Evolutionary conservation across 2,329 filamentous ascomycete species (phyloP).

Genomic region (Fusarium burgessii): DNA sequence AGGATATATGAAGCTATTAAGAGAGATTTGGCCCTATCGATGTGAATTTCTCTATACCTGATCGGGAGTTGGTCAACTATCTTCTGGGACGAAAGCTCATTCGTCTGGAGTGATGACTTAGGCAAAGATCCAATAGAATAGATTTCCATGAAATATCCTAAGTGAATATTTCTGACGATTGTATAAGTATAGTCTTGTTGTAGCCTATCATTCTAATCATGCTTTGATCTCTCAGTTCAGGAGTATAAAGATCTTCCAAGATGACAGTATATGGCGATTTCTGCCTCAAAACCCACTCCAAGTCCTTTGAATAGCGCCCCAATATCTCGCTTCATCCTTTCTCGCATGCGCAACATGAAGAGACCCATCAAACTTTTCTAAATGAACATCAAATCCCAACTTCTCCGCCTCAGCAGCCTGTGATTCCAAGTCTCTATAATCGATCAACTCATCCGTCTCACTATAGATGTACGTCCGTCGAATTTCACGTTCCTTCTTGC

Average conservation of each 20-base stretch:
- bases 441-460: conserved; percentile 4
- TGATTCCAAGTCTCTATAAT: not conserved
- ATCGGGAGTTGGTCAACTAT: not conserved
- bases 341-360: conserved; percentile 16
- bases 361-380: conserved; percentile 20
- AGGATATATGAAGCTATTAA: not conserved
- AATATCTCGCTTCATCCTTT: conserved; percentile 15
- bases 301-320: not conserved
- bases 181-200: no score
- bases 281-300: not conserved
- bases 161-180: no score
- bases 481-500: conserved; percentile 12
- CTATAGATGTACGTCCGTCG: conserved; percentile 30
- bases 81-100: not conserved
- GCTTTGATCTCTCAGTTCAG: no score
- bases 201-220: no score
- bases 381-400: not conserved
- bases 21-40: not conserved
- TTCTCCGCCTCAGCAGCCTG: conserved; percentile 6
- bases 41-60: not conserved
- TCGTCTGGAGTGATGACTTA: not conserved
- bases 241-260: no score
- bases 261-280: no score
- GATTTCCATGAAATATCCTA: no score
- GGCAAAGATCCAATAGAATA: no score